phyloP scores from a whole-genome alignment of 495 filamentous ascomycete genomes.

The Trichoderma gamsii region DNA sequence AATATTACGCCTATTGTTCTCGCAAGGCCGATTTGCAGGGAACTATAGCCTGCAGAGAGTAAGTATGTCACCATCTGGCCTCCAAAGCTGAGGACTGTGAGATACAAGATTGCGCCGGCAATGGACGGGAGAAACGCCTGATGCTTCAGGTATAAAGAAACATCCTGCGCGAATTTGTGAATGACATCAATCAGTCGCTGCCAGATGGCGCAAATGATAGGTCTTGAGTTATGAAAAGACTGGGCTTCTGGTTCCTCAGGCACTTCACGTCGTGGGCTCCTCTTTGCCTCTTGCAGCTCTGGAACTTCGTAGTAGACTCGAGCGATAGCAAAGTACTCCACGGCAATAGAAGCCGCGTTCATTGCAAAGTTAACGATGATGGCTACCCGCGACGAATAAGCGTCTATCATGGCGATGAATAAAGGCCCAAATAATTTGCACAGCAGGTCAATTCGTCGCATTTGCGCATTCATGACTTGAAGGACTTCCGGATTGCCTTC shows the following conservation, averaged over 20 bases:
- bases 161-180: not conserved
- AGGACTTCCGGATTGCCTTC: constrained; percentile 21
- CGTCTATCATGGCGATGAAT: constrained; percentile 44
- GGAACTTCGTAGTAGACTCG: constrained; percentile 28
- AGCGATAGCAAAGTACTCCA: constrained; percentile 56
- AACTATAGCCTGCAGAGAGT: constrained; percentile 34
- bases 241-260: not conserved
- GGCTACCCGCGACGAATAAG: constrained; percentile 29
- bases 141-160: constrained; percentile 38
- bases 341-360: constrained; percentile 36
- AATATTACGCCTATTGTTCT: constrained; percentile 33
- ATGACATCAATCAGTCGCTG: not conserved
- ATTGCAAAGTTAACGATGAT: constrained; percentile 32
- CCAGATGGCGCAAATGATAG: not conserved
- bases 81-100: constrained; percentile 54
- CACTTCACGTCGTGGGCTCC: not conserved
- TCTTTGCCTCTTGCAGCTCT: constrained; percentile 7
- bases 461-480: constrained; percentile 50
- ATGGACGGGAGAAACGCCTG: constrained; percentile 50
- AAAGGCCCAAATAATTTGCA: constrained; percentile 66
- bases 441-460: constrained; percentile 65
- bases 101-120: constrained; percentile 48
- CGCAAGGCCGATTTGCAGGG: constrained; percentile 33
- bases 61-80: constrained; percentile 58
- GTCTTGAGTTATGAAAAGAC: constrained; percentile 26